Percentiles rank a stretch among this genome's conserved stretches.
Conservation (phyloP, 768 basidiomycete genomes). For the Tulasnella sp. region DNA sequence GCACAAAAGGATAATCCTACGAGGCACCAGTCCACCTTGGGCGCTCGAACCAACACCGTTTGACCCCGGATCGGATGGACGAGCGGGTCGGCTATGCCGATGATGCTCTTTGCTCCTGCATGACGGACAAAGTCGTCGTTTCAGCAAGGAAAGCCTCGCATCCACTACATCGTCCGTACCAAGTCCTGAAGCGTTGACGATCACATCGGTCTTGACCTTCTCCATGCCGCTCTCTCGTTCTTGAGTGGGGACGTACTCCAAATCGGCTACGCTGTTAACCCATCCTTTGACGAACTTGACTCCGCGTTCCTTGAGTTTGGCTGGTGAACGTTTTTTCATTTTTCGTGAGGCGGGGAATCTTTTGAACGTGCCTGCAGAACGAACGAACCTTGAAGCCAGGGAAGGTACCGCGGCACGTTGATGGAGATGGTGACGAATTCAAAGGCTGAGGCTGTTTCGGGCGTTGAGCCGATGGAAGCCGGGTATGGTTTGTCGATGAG, state of each 20-base stretch:
- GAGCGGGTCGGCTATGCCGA: constrained; percentile 77
- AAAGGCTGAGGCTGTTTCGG: constrained; percentile 44
- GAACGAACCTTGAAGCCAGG: constrained; percentile 49
- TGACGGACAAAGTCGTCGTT: not conserved
- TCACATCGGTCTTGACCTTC: constrained; percentile 38
- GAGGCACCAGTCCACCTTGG: constrained; percentile 52
- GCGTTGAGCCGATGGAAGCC: constrained; percentile 6
- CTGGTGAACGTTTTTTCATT: not conserved
- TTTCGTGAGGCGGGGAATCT: no score
- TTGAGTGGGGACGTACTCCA: constrained; percentile 46
- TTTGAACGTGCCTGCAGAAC: no score
- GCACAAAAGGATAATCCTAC: constrained; percentile 23
- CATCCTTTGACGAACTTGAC: constrained; percentile 52
- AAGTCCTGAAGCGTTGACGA: constrained; percentile 62
- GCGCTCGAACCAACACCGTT: constrained; percentile 73
- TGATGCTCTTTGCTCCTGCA: constrained; percentile 69
- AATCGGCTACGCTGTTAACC: constrained; percentile 54
- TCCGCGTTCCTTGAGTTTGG: constrained; percentile 47
- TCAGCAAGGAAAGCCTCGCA: not conserved
- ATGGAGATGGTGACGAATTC: constrained; percentile 54
- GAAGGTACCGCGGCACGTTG: constrained; percentile 57
- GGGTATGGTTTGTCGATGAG: constrained; percentile 8
- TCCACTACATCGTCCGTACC: no score
- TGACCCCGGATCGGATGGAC: constrained; percentile 84
- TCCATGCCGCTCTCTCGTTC: constrained; percentile 41